phyloP scores from a whole-genome alignment of 805 yeast species.

The Metschnikowia dekortorum region DNA sequence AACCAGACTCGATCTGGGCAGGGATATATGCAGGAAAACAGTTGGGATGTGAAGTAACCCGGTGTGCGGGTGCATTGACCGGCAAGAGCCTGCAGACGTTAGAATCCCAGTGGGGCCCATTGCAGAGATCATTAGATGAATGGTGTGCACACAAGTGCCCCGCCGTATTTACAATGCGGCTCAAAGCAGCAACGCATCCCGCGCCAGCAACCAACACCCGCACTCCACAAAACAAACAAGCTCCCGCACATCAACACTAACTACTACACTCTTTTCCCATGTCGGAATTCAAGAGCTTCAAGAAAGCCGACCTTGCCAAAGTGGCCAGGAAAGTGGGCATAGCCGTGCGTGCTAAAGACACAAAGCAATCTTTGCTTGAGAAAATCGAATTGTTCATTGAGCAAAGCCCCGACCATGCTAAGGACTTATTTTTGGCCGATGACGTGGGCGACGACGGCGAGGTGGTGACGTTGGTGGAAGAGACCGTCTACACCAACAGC shows the following conservation, averaged over 20 bases:
- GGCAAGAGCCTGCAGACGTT: no score
- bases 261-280: constrained; percentile 13
- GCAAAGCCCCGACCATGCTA: constrained; percentile 22
- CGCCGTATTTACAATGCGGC: not conserved
- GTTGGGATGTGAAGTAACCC: no score
- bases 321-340: constrained; percentile 34
- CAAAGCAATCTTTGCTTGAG: constrained; percentile 38
- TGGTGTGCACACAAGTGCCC: not conserved
- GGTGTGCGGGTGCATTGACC: no score
- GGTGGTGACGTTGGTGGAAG: constrained; percentile 32
- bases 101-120: no score
- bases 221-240: constrained; percentile 15
- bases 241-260: not conserved
- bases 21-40: no score
- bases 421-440: constrained; percentile 20
- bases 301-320: constrained; percentile 38
- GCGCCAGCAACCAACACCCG: constrained; percentile 3
- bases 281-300: constrained; percentile 33
- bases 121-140: no score
- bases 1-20: no score
- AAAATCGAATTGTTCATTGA: constrained; percentile 30
- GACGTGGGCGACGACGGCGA: constrained; percentile 26
- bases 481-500: constrained; percentile 22
- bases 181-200: constrained; percentile 1
- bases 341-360: constrained; percentile 33